Percentiles rank a stretch among this genome's conserved stretches.
Evolutionary conservation across 768 basidiomycete genomes (phyloP).

Genomic region (Boletus barrowsii): DNA sequence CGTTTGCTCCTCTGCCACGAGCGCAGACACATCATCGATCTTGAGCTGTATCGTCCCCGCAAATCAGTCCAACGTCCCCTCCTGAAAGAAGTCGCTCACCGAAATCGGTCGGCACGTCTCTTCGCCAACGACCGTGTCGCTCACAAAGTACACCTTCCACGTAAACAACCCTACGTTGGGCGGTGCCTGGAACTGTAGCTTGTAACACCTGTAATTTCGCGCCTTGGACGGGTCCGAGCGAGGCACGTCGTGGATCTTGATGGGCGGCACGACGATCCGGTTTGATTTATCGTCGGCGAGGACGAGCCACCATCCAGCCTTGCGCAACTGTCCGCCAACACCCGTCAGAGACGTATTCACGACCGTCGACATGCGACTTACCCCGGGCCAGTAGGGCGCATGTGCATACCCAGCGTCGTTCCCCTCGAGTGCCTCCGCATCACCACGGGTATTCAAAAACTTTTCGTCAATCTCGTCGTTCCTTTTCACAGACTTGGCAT

Average conservation of each 20-base stretch:
- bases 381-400: slow-evolving; percentile 89
- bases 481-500: slow-evolving; percentile 41
- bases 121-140: slow-evolving; percentile 86
- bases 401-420: slow-evolving; percentile 66
- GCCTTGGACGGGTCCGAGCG: slow-evolving; percentile 45
- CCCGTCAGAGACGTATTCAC: not conserved
- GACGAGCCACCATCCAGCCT: slow-evolving; percentile 90
- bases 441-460: slow-evolving; percentile 61
- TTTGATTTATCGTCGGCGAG: slow-evolving; percentile 85
- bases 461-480: slow-evolving; percentile 66
- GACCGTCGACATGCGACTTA: slow-evolving; percentile 35
- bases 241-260: slow-evolving; percentile 79
- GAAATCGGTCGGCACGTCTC: slow-evolving; percentile 68
- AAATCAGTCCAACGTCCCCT: not conserved
- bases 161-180: slow-evolving; percentile 78
- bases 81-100: slow-evolving; percentile 43
- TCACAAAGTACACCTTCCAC: slow-evolving; percentile 83
- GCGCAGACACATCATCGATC: slow-evolving; percentile 68
- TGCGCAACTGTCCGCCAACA: slow-evolving; percentile 58
- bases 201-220: slow-evolving; percentile 76
- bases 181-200: slow-evolving; percentile 94
- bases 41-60: slow-evolving; percentile 57
- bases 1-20: slow-evolving; percentile 54
- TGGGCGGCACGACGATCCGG: slow-evolving; percentile 82
- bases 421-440: slow-evolving; percentile 58